Conservation (phyloP, 2,329 filamentous ascomycete genomes). For the Epichloe aotearoae region DNA sequence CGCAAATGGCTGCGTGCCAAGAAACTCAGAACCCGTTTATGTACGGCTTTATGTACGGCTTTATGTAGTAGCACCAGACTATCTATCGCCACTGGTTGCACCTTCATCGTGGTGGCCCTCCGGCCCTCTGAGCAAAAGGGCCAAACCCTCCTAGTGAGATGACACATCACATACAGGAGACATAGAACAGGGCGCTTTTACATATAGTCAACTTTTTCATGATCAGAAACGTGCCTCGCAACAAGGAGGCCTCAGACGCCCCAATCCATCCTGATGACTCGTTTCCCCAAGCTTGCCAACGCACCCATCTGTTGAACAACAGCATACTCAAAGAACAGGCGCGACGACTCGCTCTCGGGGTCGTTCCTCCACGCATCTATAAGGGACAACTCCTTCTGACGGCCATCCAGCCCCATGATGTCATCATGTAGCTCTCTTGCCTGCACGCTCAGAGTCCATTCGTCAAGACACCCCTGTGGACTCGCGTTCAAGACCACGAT, state of each 20-base stretch:
- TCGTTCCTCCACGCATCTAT: constrained; percentile 31
- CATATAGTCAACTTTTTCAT: no score
- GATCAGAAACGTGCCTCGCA: no score
- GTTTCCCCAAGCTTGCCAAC: constrained; percentile 32
- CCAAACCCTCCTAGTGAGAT: no score
- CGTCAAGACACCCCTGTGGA: constrained; percentile 27
- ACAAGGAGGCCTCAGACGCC: constrained; percentile 1
- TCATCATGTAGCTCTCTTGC: constrained; percentile 36
- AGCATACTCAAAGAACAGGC: constrained; percentile 35
- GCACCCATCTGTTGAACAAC: constrained; percentile 33
- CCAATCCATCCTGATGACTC: constrained; percentile 30
- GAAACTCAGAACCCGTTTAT: no score
- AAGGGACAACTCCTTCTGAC: constrained; percentile 29
- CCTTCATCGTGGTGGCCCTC: no score
- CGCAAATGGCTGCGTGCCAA: no score
- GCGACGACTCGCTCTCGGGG: constrained; percentile 24
- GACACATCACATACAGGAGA: no score
- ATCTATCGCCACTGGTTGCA: no score
- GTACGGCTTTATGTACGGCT: no score
- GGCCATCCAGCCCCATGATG: constrained; percentile 31
- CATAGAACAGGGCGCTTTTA: no score
- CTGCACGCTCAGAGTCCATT: constrained; percentile 31
- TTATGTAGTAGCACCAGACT: no score
- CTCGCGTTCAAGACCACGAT: constrained; percentile 31
- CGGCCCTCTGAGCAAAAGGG: no score